Percentiles rank a stretch among this genome's conserved stretches.
These are phyloP conservation scores for Kurtzmaniella fragi DNA, from an alignment of 805 yeast genomes.

Conservation along the genomic window DNA sequence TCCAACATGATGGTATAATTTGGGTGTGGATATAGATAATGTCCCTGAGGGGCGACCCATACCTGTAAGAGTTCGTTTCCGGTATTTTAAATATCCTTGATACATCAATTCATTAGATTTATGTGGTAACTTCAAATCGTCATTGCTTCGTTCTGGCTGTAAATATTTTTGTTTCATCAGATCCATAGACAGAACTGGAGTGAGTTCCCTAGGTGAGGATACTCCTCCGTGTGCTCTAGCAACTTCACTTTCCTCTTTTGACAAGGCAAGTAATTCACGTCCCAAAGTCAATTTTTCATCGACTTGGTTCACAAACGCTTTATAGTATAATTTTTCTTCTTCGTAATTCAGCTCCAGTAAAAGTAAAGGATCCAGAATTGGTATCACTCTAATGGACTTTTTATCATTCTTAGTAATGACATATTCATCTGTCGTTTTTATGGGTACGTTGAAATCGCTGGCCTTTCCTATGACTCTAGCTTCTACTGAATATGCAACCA, in stretches of 20 bases:
- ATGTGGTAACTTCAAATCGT: neutral
- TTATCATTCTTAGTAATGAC: conserved; percentile 31
- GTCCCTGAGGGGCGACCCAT: conserved; percentile 24
- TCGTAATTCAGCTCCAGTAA: conserved; percentile 12
- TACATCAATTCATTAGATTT: conserved; percentile 9
- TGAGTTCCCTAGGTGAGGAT: conserved; percentile 3
- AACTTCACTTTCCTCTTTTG: neutral
- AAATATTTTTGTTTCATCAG: too few species aligned
- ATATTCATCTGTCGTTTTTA: conserved; percentile 20
- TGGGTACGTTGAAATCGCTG: conserved; percentile 12
- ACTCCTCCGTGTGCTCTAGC: neutral
- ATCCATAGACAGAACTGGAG: conserved; percentile 18
- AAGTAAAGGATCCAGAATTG: conserved; percentile 18
- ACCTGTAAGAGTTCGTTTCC: conserved; percentile 32
- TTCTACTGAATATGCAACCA: conserved; percentile 30
- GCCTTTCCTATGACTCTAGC: conserved; percentile 40
- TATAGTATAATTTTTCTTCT: conserved; percentile 22
- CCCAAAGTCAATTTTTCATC: conserved; percentile 21
- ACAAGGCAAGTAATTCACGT: conserved; percentile 8
- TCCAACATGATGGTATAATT: conserved; percentile 18
- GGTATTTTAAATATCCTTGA: conserved; percentile 26
- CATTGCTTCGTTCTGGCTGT: neutral
- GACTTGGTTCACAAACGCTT: conserved; percentile 30
- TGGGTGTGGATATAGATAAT: conserved; percentile 32
- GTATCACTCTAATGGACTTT: conserved; percentile 32